phyloP scores from a whole-genome alignment of 139 green algal genomes.

The Tetradesmus obliquus region DNA sequence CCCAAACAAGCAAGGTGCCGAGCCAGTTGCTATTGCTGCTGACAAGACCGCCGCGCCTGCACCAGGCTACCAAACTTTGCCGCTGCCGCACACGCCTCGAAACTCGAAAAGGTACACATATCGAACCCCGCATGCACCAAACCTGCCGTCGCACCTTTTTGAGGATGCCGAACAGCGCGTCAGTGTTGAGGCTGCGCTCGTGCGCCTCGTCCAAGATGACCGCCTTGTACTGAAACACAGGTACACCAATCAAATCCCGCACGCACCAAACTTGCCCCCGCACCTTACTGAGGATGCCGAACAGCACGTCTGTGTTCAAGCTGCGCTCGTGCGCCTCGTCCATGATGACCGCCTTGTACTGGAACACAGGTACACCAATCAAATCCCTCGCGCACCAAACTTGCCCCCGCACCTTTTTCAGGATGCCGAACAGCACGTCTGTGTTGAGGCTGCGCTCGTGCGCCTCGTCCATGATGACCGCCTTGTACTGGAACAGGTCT shows the following conservation, averaged over 20 bases:
- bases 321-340: constrained; percentile 85
- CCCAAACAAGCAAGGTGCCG: neutral
- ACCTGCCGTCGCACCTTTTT: constrained; percentile 72
- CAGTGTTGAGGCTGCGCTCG: constrained; percentile 84
- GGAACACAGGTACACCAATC: neutral
- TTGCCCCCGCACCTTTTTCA: constrained; percentile 80
- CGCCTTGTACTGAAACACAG: constrained; percentile 82
- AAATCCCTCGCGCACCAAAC: neutral
- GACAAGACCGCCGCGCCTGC: too few species aligned
- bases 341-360: constrained; percentile 70
- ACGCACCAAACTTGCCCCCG: too few species aligned
- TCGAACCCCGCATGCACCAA: too few species aligned
- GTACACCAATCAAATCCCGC: too few species aligned
- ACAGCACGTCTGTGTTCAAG: constrained; percentile 80
- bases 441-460: constrained; percentile 95
- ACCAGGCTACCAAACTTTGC: too few species aligned
- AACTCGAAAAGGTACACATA: too few species aligned
- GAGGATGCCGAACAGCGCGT: constrained; percentile 93
- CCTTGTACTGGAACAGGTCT: constrained; percentile 87
- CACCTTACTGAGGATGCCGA: constrained; percentile 95
- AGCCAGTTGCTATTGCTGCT: too few species aligned
- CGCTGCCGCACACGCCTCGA: too few species aligned
- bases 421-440: constrained; percentile 98
- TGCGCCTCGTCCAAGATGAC: constrained; percentile 64
- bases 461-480: constrained; percentile 78